phyloP scores from a whole-genome alignment of 2,329 filamentous ascomycete genomes.

The Oidium heveae region DNA sequence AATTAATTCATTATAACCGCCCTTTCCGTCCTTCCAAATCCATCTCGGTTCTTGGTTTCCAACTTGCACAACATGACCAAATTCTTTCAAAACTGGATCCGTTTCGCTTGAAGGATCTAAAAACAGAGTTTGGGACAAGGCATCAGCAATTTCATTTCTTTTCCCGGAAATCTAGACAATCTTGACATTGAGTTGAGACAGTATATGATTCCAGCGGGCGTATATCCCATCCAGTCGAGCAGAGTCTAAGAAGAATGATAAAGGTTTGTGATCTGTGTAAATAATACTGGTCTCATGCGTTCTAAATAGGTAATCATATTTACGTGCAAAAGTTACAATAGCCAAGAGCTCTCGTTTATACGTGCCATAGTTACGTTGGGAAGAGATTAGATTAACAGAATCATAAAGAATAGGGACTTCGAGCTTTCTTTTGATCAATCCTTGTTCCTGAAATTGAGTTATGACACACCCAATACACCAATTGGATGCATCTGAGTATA shows the following conservation, averaged over 20 bases:
- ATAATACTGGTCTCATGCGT: not conserved
- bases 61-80: not conserved
- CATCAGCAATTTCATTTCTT: not conserved
- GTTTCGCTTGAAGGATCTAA: not conserved
- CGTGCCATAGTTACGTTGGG: not conserved
- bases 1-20: not conserved
- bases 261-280: not conserved
- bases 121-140: not conserved
- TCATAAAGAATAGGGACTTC: not conserved
- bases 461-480: not conserved
- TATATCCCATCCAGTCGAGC: not conserved
- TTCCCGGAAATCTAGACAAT: not conserved
- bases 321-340: not conserved
- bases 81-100: not conserved
- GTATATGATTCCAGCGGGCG: not conserved
- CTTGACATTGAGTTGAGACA: not conserved
- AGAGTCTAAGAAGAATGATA: not conserved
- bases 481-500: not conserved
- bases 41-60: not conserved
- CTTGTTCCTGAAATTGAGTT: not conserved
- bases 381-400: not conserved
- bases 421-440: not conserved
- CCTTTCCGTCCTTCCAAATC: not conserved
- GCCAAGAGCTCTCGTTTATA: not conserved
- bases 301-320: not conserved